Base-by-base conservation (phyloP, 441 rosid species). In the Codiaeum variegatum region DNA sequence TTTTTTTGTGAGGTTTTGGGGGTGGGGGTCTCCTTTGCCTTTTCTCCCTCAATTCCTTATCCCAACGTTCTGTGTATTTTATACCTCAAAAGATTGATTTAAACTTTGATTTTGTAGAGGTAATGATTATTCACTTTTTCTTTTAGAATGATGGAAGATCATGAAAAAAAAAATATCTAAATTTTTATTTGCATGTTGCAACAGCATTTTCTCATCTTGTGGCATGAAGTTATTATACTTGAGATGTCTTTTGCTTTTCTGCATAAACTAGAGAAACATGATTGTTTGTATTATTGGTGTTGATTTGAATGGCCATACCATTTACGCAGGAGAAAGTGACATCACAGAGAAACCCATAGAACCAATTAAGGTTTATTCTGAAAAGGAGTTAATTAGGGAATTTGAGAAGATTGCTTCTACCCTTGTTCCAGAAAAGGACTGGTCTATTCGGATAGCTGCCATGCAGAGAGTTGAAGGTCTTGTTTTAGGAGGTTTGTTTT, bases 381-480 rank as follows among this genome's bases (percentile, higher is more conserved):
- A 96, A 76, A 96, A 90, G 84, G 99, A 96, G 82, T 89, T 96
- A 72, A 86, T 85, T 72, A 83, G 96, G 85, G 99, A 93, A 77
- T 78, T 92, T 82, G 99, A 93, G 82, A 96, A 96, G 86, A 78
- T 96, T 77, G 84, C 90, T 67, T 80, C 88, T 49, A 93, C 86
- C 23, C 97, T 96, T 61, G 92, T 88, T 76, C 99, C 99, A 4
- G 97, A 96, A 62, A 96, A 93, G 80, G 99, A 96, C 77, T 96
- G 99, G 99, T 86, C 99, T 42, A 60, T 90, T 68, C 98, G 99
- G 75, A 93, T 93, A 77, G 90, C 93, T 76, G 97, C 99, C 83
- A 87, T 96, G 96, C 98, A 90, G 81, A 89, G 96, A 89, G 87
- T 90, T 46, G 99, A 96, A 84, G 97, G 87, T 80, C 97, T 96